These are phyloP conservation scores for Pseudopithomyces maydicus DNA, from an alignment of 2,329 filamentous ascomycete genomes.

Conservation along the genomic window DNA sequence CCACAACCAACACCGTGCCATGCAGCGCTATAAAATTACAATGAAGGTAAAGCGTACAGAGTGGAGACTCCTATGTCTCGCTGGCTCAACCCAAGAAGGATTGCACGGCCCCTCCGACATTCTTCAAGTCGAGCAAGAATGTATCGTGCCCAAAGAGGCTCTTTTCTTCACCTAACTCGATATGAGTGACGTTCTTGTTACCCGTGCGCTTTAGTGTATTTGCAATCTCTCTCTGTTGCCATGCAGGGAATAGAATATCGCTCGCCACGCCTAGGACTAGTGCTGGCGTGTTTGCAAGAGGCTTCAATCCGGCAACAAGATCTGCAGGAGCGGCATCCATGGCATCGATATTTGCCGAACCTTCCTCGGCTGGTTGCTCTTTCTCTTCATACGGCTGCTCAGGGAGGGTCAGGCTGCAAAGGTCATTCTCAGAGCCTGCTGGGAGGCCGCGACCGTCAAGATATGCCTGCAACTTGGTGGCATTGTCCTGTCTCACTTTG, in stretches of 20 bases:
- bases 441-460: conserved; percentile 35
- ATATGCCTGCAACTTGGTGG: conserved; percentile 60
- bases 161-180: conserved; percentile 91
- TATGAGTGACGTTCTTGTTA: conserved; percentile 81
- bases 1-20: conserved; percentile 27
- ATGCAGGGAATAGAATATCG: conserved; percentile 95
- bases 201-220: conserved; percentile 78
- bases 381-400: conserved; percentile 87
- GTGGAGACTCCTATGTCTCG: neutral
- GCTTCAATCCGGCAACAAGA: conserved; percentile 74
- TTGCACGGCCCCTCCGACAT: conserved; percentile 83
- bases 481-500: conserved; percentile 65
- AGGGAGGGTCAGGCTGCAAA: conserved; percentile 83
- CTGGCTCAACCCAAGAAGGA: conserved; percentile 70
- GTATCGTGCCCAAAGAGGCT: conserved; percentile 97
- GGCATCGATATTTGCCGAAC: conserved; percentile 38
- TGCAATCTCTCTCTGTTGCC: conserved; percentile 95
- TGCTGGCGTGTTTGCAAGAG: conserved; percentile 76
- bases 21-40: conserved; percentile 21
- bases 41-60: neutral
- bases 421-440: conserved; percentile 40
- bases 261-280: conserved; percentile 93
- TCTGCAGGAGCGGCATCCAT: conserved; percentile 67
- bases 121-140: conserved; percentile 88
- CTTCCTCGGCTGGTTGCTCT: conserved; percentile 51